These are phyloP conservation scores for Schoenoplectus triqueter DNA, from an alignment of 202 grass and related monocot genomes.

Conservation along the genomic window DNA sequence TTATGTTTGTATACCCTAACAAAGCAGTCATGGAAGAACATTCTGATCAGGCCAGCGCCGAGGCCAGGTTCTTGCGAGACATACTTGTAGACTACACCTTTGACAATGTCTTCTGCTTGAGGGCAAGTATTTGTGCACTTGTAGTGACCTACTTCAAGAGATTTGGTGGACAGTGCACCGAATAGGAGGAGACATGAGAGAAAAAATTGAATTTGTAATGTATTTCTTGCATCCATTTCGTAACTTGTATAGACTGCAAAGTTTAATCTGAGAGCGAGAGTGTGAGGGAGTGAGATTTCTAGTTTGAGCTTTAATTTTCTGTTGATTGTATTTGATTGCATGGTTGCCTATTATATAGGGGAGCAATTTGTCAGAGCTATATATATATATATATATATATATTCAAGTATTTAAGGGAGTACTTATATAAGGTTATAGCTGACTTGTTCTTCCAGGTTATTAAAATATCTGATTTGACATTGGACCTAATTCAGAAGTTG, in stretches of 20 bases:
- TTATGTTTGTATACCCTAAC: constrained; percentile 45
- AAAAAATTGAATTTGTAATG: constrained; percentile 15
- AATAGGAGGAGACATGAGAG: not conserved
- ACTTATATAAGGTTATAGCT: no score
- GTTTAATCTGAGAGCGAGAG: no score
- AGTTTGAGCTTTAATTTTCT: not conserved
- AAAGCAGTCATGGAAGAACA: constrained; percentile 89
- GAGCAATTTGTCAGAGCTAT: not conserved
- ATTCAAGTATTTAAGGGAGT: no score
- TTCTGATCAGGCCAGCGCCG: constrained; percentile 67
- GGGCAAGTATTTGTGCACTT: constrained; percentile 41
- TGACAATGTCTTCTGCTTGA: constrained; percentile 50
- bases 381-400: no score
- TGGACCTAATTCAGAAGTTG: no score
- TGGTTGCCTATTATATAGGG: not conserved
- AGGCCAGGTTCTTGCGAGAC: constrained; percentile 43
- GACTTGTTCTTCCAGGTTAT: no score
- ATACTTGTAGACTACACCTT: constrained; percentile 37
- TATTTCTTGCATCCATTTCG: constrained; percentile 35
- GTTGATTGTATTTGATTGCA: not conserved
- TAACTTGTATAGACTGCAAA: not conserved
- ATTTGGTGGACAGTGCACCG: not conserved
- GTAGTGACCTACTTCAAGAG: constrained; percentile 46
- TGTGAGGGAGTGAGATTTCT: not conserved
- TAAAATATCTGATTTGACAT: no score